Percentiles rank a stretch among this genome's conserved stretches.
Evolutionary conservation across 441 rosid species (phyloP).

Genomic region (Cnidoscolus chayamansa): DNA sequence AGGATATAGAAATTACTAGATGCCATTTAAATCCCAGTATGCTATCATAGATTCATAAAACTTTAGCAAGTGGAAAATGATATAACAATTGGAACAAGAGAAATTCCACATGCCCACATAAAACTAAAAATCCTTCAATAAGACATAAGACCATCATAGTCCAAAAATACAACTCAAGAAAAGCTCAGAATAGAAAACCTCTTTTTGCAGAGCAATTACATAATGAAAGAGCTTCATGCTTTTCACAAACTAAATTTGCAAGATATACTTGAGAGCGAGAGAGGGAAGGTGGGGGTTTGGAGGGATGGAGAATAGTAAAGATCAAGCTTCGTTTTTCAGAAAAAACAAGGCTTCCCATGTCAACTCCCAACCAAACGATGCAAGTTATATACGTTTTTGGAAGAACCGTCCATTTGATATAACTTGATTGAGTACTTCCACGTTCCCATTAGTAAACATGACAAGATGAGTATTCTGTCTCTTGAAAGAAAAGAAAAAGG

Average conservation of each 20-base stretch:
- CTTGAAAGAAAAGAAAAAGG: background rate
- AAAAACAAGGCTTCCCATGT: background rate
- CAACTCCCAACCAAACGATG: background rate
- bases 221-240: background rate
- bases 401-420: background rate
- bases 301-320: too few species aligned
- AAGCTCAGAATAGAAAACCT: background rate
- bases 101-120: background rate
- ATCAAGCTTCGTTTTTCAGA: background rate
- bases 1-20: slow-evolving; percentile 14
- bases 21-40: slow-evolving; percentile 7
- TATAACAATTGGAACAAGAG: slow-evolving; percentile 9
- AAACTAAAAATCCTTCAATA: background rate
- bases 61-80: slow-evolving; percentile 11
- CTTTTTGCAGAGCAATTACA: background rate
- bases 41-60: slow-evolving; percentile 2
- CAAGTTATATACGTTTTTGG: background rate
- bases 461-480: background rate
- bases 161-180: slow-evolving; percentile 9
- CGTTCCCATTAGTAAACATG: background rate
- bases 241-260: background rate
- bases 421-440: background rate
- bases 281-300: background rate
- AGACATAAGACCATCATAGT: background rate
- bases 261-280: background rate